These are phyloP conservation scores for Boletus subparvulus DNA, from an alignment of 768 basidiomycete species.

Conservation along the genomic window DNA sequence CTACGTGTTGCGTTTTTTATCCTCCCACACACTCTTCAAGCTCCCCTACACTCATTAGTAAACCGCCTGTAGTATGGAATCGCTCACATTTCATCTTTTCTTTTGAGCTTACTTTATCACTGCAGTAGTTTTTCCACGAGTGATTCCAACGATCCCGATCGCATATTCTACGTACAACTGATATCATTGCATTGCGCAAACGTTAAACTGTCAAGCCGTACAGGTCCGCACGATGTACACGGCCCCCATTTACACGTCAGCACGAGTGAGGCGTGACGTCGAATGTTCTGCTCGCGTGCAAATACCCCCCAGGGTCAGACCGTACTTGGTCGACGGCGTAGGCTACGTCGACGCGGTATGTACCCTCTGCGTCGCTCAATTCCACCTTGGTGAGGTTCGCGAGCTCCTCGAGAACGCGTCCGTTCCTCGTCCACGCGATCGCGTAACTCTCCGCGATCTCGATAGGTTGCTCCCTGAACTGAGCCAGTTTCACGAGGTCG, in stretches of 20 bases:
- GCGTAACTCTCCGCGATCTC: constrained; percentile 48
- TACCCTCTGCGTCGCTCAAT: constrained; percentile 38
- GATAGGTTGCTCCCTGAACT: constrained; percentile 41
- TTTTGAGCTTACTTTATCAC: constrained; percentile 23
- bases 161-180: constrained; percentile 16
- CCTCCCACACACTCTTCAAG: constrained; percentile 5
- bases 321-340: constrained; percentile 61
- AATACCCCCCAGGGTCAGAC: constrained; percentile 40
- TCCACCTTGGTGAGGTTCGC: constrained; percentile 53
- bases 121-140: constrained; percentile 20
- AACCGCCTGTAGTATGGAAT: constrained; percentile 27
- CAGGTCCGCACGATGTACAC: background rate
- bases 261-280: constrained; percentile 1
- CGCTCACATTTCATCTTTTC: constrained; percentile 10
- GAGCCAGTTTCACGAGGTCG: constrained; percentile 59
- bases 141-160: constrained; percentile 9
- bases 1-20: constrained; percentile 5
- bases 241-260: background rate
- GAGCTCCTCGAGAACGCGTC: constrained; percentile 40
- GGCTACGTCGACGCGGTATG: constrained; percentile 46
- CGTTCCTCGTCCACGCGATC: constrained; percentile 57
- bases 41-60: constrained; percentile 24
- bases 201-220: background rate
- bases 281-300: constrained; percentile 26
- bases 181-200: constrained; percentile 3